phyloP scores from a whole-genome alignment of 2,329 filamentous ascomycete species.

The Sarocladium kiliense region DNA sequence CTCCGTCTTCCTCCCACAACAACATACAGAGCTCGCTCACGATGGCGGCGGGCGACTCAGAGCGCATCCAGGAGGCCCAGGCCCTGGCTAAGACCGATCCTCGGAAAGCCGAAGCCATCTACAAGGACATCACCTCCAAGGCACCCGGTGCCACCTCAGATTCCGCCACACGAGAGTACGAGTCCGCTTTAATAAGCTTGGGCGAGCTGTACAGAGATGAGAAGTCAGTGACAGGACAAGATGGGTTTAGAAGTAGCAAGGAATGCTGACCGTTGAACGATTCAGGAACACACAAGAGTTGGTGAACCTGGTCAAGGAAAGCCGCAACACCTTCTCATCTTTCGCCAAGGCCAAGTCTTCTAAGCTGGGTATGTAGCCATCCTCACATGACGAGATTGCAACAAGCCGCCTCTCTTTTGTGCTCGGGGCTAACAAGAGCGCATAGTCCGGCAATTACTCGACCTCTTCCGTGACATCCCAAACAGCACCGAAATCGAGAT shows the following conservation, averaged over 20 bases:
- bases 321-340: conserved; percentile 83
- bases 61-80: conserved; percentile 81
- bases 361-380: conserved; percentile 71
- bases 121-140: conserved; percentile 84
- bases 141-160: conserved; percentile 79
- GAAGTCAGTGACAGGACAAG: conserved; percentile 50
- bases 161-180: conserved; percentile 84
- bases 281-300: conserved; percentile 74
- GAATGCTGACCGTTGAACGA: conserved; percentile 21
- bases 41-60: conserved; percentile 56
- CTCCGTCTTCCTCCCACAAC: conserved; percentile 8
- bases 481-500: conserved; percentile 94
- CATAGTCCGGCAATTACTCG: conserved; percentile 96
- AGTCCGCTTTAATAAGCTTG: conserved; percentile 79
- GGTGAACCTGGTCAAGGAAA: conserved; percentile 83
- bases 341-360: conserved; percentile 99
- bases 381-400: background rate
- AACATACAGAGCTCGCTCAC: conserved; percentile 13
- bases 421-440: background rate
- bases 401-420: too few relatives aligned
- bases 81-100: conserved; percentile 76
- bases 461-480: conserved; percentile 90
- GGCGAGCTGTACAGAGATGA: conserved; percentile 91
- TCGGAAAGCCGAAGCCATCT: conserved; percentile 77
- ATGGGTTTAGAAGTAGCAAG: background rate